Base-by-base conservation (phyloP, 352 stramenopile species). In the Proteromonas lacertae region DNA sequence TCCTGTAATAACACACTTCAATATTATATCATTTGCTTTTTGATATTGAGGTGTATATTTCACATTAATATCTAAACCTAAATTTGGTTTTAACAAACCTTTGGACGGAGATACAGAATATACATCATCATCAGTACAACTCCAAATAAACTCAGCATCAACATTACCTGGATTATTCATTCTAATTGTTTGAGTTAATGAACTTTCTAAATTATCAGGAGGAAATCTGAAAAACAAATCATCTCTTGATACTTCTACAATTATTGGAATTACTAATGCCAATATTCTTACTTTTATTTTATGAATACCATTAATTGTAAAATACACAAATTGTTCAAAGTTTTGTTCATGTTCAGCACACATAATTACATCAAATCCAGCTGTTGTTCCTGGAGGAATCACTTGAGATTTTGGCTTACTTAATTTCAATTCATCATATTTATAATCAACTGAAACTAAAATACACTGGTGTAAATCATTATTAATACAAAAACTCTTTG, bases 161-260 rank as follows among this genome's bases (percentile, higher is more conserved):
- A 67, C 75, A 26, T 88, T 77, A 29, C 73, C 78, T 1, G 70
- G 73, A 46, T 90, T 90, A 0, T 56, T 69, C 19, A 89, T 41
- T 6, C 55, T 45, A 0, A 89, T 38, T 2, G 71, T 56, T 18
- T 62, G 48, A 14, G 50, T 35, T 32, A 78, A 53, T 0, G 48
- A 55, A 0, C 39, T 8, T 22, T 66, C 55, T n/a, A 64, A 23
- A 29, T 32, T 49, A 2, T 47, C 39, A 10, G 32, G 30, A 23
- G 44, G 34, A 32, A 90, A 89, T 16, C 66, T 49, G 32, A 86
- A 72, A 12, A 48, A 32, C 5, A 88, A 37, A 8, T 65, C 48
- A 6, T 43, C 19, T 0, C 49, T 50, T 0, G 53, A 59, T 0
- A 84, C 32, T 24, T 64, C 46, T 8, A 90, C 54, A 3, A 70